Evolutionary conservation across 2,329 filamentous ascomycete species (phyloP), one percentile per base, ranked within the genome.

Genomic region (Fusarium humuli): DNA sequence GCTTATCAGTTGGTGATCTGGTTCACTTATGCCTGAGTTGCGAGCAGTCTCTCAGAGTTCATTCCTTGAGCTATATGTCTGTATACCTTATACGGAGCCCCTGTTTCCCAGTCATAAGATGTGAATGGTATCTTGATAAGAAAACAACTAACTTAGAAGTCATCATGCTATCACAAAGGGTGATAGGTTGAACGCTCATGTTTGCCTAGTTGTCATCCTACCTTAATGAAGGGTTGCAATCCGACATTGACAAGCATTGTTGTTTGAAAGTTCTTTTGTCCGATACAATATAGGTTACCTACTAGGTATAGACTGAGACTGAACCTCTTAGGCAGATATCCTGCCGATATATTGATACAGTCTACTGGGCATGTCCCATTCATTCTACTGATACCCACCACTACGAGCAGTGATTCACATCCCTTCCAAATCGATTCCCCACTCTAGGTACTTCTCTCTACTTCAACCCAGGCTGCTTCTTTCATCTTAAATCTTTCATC

Each of bases 341-440:
- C 34, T 30, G 29, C 29, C 29, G 2, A 30, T 30, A 6, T 14
- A 4, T 30, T 30, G 29, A 30, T 30, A 30, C 2, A 14, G 6
- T 5, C 12, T 30, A 30, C 29, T 23, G 23, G 23, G 23, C 23
- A 23, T 23, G 23, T 3, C 6, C 23, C 23, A 23, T 23, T 23
- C n/a, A n/a, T n/a, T n/a, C n/a, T n/a, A n/a, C n/a, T n/a, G n/a
- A n/a, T n/a, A n/a, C n/a, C n/a, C n/a, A n/a, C n/a, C n/a, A n/a
- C n/a, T n/a, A n/a, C n/a, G n/a, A n/a, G 6, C 23, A 23, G 22
- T 67, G 41, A 47, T 50, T 48, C 49, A 67, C 40, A 11, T 12
- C 16, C n/a, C n/a, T n/a, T n/a, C n/a, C n/a, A n/a, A n/a, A 8
- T 7, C 1, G 9, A 5, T 22, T 23, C 30, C 34, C 30, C 23